Conservation (phyloP, 179 eudicot genomes). For the Patellifolia procumbens region DNA sequence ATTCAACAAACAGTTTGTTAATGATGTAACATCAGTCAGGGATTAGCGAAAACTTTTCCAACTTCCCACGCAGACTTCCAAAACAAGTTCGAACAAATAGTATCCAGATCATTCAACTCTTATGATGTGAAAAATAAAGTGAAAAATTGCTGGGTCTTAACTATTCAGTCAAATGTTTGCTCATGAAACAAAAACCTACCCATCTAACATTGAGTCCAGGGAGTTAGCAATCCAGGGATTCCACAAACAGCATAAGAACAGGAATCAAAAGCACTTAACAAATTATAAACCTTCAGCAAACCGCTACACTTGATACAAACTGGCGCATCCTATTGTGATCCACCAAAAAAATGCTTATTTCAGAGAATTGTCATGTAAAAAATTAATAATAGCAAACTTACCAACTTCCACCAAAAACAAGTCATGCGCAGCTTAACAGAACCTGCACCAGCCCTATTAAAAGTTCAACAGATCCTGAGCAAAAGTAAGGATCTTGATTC, state of each 20-base stretch:
- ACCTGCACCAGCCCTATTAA: not conserved
- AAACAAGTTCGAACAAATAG: not conserved
- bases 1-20: too few relatives aligned
- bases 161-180: not conserved
- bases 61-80: conserved; percentile 6
- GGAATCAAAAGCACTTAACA: not conserved
- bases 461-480: conserved; percentile 12
- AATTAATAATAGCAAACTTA: not conserved
- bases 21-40: not conserved
- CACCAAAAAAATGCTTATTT: conserved; percentile 6
- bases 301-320: not conserved
- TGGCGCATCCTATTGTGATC: not conserved
- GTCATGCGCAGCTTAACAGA: not conserved
- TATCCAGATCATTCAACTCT: not conserved
- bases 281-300: conserved; percentile 4
- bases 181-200: not conserved
- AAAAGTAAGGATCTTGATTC: not conserved
- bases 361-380: not conserved
- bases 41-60: not conserved
- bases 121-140: not conserved
- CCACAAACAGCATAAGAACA: not conserved
- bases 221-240: not conserved
- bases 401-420: not conserved
- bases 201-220: not conserved
- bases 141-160: not conserved